Percentiles rank a stretch among this genome's conserved stretches.
These are phyloP conservation scores for Cyclostephanos tholiformis DNA, from an alignment of 108 stramenopile genomes.

Conservation along the genomic window DNA sequence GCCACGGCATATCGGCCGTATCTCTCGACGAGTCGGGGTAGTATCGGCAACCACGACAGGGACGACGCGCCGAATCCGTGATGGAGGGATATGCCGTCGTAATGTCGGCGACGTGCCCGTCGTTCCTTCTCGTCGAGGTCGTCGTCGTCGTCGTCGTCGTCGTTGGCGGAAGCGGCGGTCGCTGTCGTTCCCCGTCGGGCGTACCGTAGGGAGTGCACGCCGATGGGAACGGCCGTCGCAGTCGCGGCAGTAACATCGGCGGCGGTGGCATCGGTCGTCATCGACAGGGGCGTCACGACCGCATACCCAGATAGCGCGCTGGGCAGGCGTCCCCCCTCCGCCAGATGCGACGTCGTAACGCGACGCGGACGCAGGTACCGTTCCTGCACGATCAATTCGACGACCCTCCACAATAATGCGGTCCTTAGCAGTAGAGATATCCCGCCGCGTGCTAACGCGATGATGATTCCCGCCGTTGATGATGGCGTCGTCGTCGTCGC, in stretches of 20 bases:
- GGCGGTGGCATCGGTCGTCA: neutral
- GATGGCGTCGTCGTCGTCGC: neutral
- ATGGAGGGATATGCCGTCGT: conserved; percentile 65
- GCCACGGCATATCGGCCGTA: conserved; percentile 49
- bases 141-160: conserved; percentile 8
- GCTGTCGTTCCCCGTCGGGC: conserved; percentile 10
- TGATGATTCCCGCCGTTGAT: neutral
- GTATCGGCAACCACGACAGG: conserved; percentile 73
- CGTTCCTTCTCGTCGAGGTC: conserved; percentile 5
- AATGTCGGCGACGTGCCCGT: neutral
- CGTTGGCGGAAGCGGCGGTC: too few relatives aligned
- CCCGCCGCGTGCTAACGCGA: too few relatives aligned
- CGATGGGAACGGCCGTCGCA: conserved; percentile 29
- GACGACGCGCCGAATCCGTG: conserved; percentile 89
- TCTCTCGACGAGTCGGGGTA: conserved; percentile 55
- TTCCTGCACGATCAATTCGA: conserved; percentile 60
- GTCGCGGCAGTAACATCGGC: neutral
- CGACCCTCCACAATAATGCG: conserved; percentile 21
- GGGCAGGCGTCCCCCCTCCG: conserved; percentile 57
- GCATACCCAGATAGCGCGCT: conserved; percentile 63
- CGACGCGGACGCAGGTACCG: conserved; percentile 55
- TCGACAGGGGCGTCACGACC: conserved; percentile 26
- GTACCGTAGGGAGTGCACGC: conserved; percentile 65
- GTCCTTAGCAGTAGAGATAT: neutral
- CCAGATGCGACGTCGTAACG: conserved; percentile 53